Evolutionary conservation across 768 basidiomycete genomes (phyloP).

Genomic region (Amanita molliuscula): DNA sequence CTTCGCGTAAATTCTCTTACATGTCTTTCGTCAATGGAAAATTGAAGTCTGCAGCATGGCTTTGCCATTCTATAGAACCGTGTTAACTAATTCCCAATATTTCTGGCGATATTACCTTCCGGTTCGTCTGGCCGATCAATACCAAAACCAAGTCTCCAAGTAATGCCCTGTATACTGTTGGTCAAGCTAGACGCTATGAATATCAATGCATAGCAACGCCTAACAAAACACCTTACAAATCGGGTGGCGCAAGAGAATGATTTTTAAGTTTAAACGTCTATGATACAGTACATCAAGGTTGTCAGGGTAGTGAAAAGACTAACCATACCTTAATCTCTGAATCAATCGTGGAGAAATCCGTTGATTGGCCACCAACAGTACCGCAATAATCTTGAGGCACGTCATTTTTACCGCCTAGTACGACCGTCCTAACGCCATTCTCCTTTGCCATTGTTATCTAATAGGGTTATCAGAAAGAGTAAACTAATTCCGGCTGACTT

Average conservation of each 20-base stretch:
- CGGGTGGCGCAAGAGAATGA: slow-evolving; percentile 44
- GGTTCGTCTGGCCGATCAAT: slow-evolving; percentile 39
- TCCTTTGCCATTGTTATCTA: slow-evolving; percentile 52
- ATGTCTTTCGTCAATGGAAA: slow-evolving; percentile 37
- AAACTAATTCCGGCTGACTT: slow-evolving; percentile 9
- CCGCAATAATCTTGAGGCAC: slow-evolving; percentile 49
- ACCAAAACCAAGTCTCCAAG: slow-evolving; percentile 56
- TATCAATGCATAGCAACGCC: not conserved
- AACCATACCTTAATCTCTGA: slow-evolving; percentile 41
- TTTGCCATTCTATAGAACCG: slow-evolving; percentile 37
- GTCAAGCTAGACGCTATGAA: slow-evolving; percentile 24
- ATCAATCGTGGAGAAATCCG: slow-evolving; percentile 46
- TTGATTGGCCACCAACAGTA: slow-evolving; percentile 53
- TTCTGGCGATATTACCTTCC: slow-evolving; percentile 31
- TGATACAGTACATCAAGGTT: not conserved
- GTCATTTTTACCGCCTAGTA: slow-evolving; percentile 40
- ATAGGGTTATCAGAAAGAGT: not conserved
- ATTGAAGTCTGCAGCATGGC: slow-evolving; percentile 41
- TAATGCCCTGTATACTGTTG: slow-evolving; percentile 51
- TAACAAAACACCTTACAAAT: slow-evolving; percentile 32
- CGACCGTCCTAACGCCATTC: slow-evolving; percentile 46
- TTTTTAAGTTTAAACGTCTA: slow-evolving; percentile 45
- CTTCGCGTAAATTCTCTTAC: slow-evolving; percentile 22
- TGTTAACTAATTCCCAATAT: not conserved
- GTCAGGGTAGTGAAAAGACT: not conserved